Percentiles rank a stretch among this genome's conserved stretches.
These are phyloP conservation scores for Euphorbia pulcherrima DNA, from an alignment of 345 rosid genomes.

Conservation along the genomic window DNA sequence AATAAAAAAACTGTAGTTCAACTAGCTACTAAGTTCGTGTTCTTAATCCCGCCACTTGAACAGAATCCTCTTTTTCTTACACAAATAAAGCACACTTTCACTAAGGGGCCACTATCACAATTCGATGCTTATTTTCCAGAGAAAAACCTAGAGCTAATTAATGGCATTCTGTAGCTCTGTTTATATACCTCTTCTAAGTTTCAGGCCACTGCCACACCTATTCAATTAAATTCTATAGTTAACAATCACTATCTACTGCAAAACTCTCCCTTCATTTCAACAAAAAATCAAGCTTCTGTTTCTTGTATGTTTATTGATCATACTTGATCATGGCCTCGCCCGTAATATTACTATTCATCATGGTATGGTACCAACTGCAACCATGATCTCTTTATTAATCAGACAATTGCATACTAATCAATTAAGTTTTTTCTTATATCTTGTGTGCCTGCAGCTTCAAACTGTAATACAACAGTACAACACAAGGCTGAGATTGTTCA, in stretches of 20 bases:
- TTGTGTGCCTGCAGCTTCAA: constrained; percentile 13
- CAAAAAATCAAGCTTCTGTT: constrained; percentile 22
- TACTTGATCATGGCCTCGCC: constrained; percentile 18
- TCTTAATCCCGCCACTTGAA: background rate
- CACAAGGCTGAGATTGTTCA: background rate
- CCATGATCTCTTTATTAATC: background rate
- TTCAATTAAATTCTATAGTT: background rate
- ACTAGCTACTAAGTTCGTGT: too few species aligned
- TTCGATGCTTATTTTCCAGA: background rate
- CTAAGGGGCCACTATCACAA: background rate
- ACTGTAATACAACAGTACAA: background rate
- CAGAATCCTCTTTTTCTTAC: background rate
- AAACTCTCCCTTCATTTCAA: background rate
- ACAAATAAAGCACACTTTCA: background rate
- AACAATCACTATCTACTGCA: background rate
- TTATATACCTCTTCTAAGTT: background rate
- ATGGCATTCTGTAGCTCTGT: too few species aligned
- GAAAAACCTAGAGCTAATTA: background rate
- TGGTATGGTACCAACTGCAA: constrained; percentile 25
- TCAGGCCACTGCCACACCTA: background rate
- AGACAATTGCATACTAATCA: background rate
- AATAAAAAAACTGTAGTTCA: too few species aligned
- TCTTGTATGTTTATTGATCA: constrained; percentile 20
- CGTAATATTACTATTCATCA: background rate
- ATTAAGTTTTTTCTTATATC: background rate